phyloP scores from a whole-genome alignment of 2,329 filamentous ascomycete genomes.

The Akanthomyces muscarius region DNA sequence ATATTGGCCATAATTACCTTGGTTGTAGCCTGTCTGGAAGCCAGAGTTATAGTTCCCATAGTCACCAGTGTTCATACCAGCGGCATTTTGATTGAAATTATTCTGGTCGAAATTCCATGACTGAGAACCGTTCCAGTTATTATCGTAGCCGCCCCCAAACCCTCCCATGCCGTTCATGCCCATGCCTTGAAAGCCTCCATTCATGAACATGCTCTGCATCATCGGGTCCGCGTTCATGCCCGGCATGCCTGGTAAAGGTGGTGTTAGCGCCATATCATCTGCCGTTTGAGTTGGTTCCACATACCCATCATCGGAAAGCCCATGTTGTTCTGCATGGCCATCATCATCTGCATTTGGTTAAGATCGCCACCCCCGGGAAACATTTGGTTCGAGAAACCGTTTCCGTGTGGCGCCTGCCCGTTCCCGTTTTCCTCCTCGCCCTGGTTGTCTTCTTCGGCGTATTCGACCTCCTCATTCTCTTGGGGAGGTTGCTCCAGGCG shows the following conservation, averaged over 20 bases:
- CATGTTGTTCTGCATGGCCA: constrained; percentile 70
- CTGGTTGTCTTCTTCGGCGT: constrained; percentile 26
- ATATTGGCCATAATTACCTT: constrained; percentile 80
- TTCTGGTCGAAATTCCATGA: constrained; percentile 82
- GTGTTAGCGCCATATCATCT: neutral
- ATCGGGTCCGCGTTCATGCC: constrained; percentile 82
- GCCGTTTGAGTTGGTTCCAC: constrained; percentile 30
- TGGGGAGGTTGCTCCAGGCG: constrained; percentile 22
- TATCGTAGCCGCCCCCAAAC: constrained; percentile 65
- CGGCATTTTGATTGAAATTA: constrained; percentile 86
- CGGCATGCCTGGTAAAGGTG: constrained; percentile 58
- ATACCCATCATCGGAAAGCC: constrained; percentile 82
- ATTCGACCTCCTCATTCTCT: constrained; percentile 24
- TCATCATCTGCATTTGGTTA: constrained; percentile 77
- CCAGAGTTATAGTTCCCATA: constrained; percentile 75
- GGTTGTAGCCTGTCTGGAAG: constrained; percentile 73
- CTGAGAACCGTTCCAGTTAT: constrained; percentile 77
- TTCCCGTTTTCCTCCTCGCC: constrained; percentile 31
- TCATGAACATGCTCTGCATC: constrained; percentile 78
- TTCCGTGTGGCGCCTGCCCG: constrained; percentile 29
- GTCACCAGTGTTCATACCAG: constrained; percentile 75
- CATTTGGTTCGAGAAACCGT: constrained; percentile 53
- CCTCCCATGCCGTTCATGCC: constrained; percentile 76
- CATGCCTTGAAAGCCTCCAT: constrained; percentile 73
- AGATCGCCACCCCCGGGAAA: constrained; percentile 60